A percentile compares a stretch with the other conserved stretches of the same genome.
phyloP scores from a whole-genome alignment of 2,329 filamentous ascomycete species.

The Akanthomyces lecanii region DNA sequence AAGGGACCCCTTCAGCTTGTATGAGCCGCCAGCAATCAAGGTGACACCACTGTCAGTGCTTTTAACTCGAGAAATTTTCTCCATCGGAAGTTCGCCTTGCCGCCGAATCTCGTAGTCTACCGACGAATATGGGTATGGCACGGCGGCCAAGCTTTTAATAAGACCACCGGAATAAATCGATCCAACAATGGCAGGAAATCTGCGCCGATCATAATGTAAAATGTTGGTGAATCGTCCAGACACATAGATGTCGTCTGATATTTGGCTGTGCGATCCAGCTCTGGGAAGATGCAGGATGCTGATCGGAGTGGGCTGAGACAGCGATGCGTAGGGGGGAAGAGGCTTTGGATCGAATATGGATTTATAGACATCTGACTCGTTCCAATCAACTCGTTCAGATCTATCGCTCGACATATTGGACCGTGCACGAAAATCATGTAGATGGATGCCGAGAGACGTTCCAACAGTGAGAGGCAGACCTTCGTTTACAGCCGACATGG shows the following conservation, averaged over 20 bases:
- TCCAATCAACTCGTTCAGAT: constrained; percentile 34
- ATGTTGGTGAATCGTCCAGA: constrained; percentile 86
- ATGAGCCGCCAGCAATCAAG: constrained; percentile 79
- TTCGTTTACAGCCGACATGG: constrained; percentile 66
- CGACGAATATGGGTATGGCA: constrained; percentile 64
- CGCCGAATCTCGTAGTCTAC: constrained; percentile 56
- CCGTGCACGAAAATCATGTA: constrained; percentile 68
- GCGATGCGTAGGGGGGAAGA: constrained; percentile 59
- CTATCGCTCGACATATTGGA: constrained; percentile 29
- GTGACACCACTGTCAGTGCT: constrained; percentile 53
- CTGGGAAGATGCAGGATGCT: constrained; percentile 74
- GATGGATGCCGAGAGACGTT: constrained; percentile 73
- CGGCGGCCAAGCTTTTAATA: constrained; percentile 66
- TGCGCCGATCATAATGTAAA: constrained; percentile 82
- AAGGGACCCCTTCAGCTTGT: constrained; percentile 84
- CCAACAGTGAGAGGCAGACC: constrained; percentile 76
- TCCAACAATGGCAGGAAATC: constrained; percentile 71
- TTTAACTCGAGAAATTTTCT: constrained; percentile 52
- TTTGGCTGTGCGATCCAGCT: constrained; percentile 45
- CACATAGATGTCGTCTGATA: constrained; percentile 79
- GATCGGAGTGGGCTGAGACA: constrained; percentile 76
- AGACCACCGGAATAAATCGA: constrained; percentile 81
- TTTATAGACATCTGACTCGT: constrained; percentile 30
- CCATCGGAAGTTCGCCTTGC: constrained; percentile 50
- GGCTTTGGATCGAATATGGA: constrained; percentile 50